Base-by-base conservation (phyloP, 176 grass and related monocot species). In the Ampelocalamus luodianensis region DNA sequence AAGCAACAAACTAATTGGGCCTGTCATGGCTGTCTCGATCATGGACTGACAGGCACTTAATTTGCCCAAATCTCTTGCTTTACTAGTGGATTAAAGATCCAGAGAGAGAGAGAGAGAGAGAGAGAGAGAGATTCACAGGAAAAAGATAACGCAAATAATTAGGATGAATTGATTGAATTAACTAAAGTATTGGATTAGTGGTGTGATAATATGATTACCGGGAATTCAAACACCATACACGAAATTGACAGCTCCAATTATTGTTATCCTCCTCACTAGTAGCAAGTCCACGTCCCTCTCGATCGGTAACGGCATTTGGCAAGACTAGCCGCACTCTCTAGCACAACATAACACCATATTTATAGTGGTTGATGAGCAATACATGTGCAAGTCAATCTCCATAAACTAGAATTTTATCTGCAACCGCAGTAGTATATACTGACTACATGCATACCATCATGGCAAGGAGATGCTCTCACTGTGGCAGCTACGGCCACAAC, bases 381-480 rank as follows among this genome's bases (percentile, higher is more conserved):
- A 15, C 20, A 61, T 83, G 18, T 62, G 54, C 24, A 83, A 18
- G 43, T 46, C 44, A 37, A 65, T 40, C 40, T 71, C 68, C 42
- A 22, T 45, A 46, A 46, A 26, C 11, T 15, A 71, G 68, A n/a
- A n/a, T 45, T n/a, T 10, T 26, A 16, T 51, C 15, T 17, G 49
- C 49, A 17, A 6, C 16, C 5, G 49, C 49, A 17, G 15, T 51
- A 51, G 49, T 17, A 24, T 71, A 40, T 42, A 20, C 66, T 23
- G 32, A 34, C 32, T 20, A 7, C 39, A 49, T 56, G 82, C 73
- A 75, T 29, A 45, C 23, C 65, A 84, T 93, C 58, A 88, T 95
- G 88, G 90, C 82, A 20, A 81, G 88, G 32, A 82, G 82, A 77
- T 90, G 85, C 81, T 82, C 81, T 27, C 66, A 67, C 53, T 88